These are phyloP conservation scores for Boletus edulis DNA, from an alignment of 768 basidiomycete genomes.

Conservation along the genomic window DNA sequence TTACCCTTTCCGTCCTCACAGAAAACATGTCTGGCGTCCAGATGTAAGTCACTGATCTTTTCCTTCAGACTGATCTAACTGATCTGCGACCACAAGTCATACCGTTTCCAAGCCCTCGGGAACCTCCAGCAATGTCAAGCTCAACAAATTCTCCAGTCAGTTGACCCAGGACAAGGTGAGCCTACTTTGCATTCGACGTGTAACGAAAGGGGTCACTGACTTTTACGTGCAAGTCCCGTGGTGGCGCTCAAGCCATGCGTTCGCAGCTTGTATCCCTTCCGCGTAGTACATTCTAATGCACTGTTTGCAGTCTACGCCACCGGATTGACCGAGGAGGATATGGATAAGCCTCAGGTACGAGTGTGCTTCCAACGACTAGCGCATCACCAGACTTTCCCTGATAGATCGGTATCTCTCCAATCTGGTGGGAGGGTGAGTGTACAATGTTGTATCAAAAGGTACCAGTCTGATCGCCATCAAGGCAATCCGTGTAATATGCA, in stretches of 20 bases:
- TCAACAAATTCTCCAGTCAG: conserved; percentile 75
- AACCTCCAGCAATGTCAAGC: conserved; percentile 37
- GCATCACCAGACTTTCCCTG: conserved; percentile 10
- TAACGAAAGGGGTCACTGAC: neutral
- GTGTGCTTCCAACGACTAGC: neutral
- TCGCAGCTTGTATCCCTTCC: conserved; percentile 27
- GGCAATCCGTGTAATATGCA: conserved; percentile 88
- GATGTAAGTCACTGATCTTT: conserved; percentile 44
- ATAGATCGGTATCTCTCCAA: conserved; percentile 82
- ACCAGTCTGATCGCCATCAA: conserved; percentile 24
- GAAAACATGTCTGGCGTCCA: conserved; percentile 56
- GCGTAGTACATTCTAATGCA: neutral
- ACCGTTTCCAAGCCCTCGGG: conserved; percentile 21
- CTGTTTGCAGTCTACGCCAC: conserved; percentile 60
- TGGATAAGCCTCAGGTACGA: conserved; percentile 78
- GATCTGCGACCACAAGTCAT: conserved; percentile 9
- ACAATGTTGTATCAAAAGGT: neutral
- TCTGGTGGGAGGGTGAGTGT: conserved; percentile 85
- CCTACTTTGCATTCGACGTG: neutral
- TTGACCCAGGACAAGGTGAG: conserved; percentile 76
- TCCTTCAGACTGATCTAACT: neutral
- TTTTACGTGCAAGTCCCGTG: conserved; percentile 43
- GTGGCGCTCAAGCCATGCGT: conserved; percentile 88
- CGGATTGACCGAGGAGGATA: conserved; percentile 74
- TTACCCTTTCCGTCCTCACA: neutral